These are phyloP conservation scores for Nadsonia fulvescens DNA, from an alignment of 805 yeast species.

Conservation along the genomic window DNA sequence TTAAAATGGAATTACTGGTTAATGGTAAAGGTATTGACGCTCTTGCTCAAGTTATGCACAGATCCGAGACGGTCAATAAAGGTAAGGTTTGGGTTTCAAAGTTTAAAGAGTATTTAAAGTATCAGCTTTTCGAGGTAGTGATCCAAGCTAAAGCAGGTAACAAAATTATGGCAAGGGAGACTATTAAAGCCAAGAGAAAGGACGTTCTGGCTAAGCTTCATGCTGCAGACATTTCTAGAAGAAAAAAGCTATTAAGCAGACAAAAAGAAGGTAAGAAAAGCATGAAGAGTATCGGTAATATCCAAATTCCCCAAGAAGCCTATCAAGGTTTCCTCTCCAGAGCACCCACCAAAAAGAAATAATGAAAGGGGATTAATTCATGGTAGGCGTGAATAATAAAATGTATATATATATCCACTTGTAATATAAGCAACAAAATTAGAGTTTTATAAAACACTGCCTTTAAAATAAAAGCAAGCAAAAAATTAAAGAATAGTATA, in stretches of 20 bases:
- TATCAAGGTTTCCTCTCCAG: constrained; percentile 73
- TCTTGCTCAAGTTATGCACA: constrained; percentile 75
- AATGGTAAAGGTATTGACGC: constrained; percentile 88
- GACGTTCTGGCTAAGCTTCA: constrained; percentile 89
- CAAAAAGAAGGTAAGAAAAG: constrained; percentile 90
- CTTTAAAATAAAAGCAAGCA: too few relatives aligned
- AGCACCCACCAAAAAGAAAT: too few relatives aligned
- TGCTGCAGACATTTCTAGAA: constrained; percentile 80
- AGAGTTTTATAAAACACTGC: too few relatives aligned
- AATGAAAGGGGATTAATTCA: too few relatives aligned
- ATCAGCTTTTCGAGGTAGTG: constrained; percentile 80
- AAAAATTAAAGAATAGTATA: too few relatives aligned
- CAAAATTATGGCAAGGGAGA: constrained; percentile 75
- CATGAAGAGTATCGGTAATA: constrained; percentile 64
- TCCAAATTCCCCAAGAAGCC: constrained; percentile 66
- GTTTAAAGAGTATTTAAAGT: constrained; percentile 60
- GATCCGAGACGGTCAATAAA: constrained; percentile 47
- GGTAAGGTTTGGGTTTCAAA: constrained; percentile 74
- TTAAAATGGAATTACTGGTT: constrained; percentile 73
- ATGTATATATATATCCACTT: too few relatives aligned
- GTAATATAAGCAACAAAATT: too few relatives aligned
- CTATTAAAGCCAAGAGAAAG: constrained; percentile 81
- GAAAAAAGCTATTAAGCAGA: constrained; percentile 69
- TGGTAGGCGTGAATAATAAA: too few relatives aligned
- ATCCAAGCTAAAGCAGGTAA: constrained; percentile 77